Base-by-base conservation (phyloP, 78 protist species). In the Dictyostelium brefeldianum region DNA sequence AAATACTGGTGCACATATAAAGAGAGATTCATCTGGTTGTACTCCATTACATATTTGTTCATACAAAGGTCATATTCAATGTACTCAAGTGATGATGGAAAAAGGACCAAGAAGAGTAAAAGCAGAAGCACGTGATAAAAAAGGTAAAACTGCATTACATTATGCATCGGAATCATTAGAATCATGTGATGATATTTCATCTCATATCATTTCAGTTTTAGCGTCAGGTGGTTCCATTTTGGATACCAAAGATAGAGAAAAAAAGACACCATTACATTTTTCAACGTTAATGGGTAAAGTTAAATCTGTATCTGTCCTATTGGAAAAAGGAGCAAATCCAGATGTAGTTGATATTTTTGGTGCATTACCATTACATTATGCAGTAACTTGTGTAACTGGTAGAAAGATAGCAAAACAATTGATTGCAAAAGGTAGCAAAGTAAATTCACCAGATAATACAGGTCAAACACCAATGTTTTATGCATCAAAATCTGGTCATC, bases 111-210 rank as follows among this genome's bases (percentile, higher is more conserved):
- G 93, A 53, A 64, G 93, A 25, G 93, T 87, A 17, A 87, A 87
- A 29, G 93, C 93, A 27, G 91, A 92, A 48, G 95, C 95, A 15
- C 81, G 95, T 56, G 91, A 92, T 36, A 78, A 78, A 53, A 77
- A 56, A 20, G 89, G 90, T 51, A 92, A 71, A 71, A 92, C 95
- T 50, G 69, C 95, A 15, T 62, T 92, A 14, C 95, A 92, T 62
- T 83, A 83, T 71, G 82, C 95, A 1, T 14, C 56, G 2, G 91
- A 80, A 46, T 83, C 95, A 11, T 56, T 67, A 1, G 83, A 78
- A 54, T 47, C 77, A 1, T 36, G 43, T 36, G 93, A 87, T 51
- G 93, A 87, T 8, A 77, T 77, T 17, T 48, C 93, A 36, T 27
- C 43, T 50, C 84, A 78, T 43, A 78, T 87, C 31, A 54, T 87